phyloP scores from a whole-genome alignment of 805 yeast species.

The Suhomyces sp. region DNA sequence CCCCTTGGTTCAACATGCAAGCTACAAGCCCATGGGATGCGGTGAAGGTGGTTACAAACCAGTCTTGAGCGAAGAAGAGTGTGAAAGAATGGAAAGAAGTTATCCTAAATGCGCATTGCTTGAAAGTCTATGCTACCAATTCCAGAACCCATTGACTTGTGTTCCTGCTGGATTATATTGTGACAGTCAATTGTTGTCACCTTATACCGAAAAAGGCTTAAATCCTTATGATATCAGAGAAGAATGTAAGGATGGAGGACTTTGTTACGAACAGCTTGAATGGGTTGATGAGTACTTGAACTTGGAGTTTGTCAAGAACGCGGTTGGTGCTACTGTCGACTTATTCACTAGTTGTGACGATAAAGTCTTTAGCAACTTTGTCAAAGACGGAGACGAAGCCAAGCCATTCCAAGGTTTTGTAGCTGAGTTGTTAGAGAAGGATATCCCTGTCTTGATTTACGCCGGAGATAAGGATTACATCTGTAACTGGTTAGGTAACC shows the following conservation, averaged over 20 bases:
- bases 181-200: conserved; percentile 23
- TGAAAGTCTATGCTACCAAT: conserved; percentile 28
- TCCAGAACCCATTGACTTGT: conserved; percentile 35
- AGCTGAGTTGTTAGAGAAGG: conserved; percentile 36
- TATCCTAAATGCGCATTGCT: conserved; percentile 34
- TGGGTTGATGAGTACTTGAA: conserved; percentile 53
- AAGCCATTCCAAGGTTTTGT: conserved; percentile 69
- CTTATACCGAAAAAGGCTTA: conserved; percentile 47
- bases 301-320: conserved; percentile 49
- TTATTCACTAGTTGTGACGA: conserved; percentile 46
- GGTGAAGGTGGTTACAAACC: conserved; percentile 43
- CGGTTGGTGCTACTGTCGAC: conserved; percentile 56
- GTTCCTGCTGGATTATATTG: conserved; percentile 39
- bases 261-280: conserved; percentile 52
- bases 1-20: conserved; percentile 36
- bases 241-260: conserved; percentile 45
- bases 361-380: conserved; percentile 47
- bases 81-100: conserved; percentile 33
- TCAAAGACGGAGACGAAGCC: conserved; percentile 62
- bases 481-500: conserved; percentile 46
- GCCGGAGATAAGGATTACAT: conserved; percentile 47
- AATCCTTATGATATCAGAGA: conserved; percentile 65
- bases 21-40: conserved; percentile 45
- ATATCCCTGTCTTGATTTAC: conserved; percentile 39
- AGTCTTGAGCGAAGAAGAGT: conserved; percentile 30